Conservation (phyloP, 2,329 filamentous ascomycete species). For the Fusarium luffae region DNA sequence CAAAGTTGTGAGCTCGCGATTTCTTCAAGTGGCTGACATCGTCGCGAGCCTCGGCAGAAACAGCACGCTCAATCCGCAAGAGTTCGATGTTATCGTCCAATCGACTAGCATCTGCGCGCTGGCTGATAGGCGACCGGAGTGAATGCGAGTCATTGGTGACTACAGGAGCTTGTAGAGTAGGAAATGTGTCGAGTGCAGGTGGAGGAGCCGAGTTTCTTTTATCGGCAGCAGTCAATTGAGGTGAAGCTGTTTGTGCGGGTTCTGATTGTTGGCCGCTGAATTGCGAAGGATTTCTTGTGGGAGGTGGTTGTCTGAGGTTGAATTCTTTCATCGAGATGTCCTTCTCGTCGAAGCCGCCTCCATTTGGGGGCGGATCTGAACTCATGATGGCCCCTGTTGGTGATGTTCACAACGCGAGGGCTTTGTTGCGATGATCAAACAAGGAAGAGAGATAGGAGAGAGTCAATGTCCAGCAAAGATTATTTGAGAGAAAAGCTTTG, state of each 20-base stretch:
- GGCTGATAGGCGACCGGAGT: constrained; percentile 41
- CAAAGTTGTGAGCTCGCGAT: constrained; percentile 48
- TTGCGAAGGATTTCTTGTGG: constrained; percentile 30
- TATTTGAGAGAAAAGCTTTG: constrained; percentile 3
- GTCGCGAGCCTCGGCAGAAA: constrained; percentile 58
- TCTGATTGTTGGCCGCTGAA: constrained; percentile 8
- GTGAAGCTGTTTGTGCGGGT: constrained; percentile 15
- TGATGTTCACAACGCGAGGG: constrained; percentile 1
- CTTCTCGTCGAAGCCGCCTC: constrained; percentile 22
- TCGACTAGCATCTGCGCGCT: constrained; percentile 52
- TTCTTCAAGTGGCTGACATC: constrained; percentile 40
- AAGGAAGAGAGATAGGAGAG: background rate
- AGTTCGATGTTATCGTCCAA: constrained; percentile 63
- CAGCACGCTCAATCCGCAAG: constrained; percentile 58
- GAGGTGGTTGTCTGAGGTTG: constrained; percentile 33
- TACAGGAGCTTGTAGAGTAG: constrained; percentile 46
- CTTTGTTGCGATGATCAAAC: background rate
- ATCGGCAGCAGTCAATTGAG: constrained; percentile 1
- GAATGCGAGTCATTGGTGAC: constrained; percentile 35
- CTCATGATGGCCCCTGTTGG: constrained; percentile 28
- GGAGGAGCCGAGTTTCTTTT: constrained; percentile 45
- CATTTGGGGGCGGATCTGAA: constrained; percentile 28
- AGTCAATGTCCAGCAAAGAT: background rate
- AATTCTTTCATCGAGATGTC: constrained; percentile 29
- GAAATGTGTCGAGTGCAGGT: constrained; percentile 47